Conservation (phyloP, 2,329 filamentous ascomycete genomes). For the Fusarium sp. region DNA sequence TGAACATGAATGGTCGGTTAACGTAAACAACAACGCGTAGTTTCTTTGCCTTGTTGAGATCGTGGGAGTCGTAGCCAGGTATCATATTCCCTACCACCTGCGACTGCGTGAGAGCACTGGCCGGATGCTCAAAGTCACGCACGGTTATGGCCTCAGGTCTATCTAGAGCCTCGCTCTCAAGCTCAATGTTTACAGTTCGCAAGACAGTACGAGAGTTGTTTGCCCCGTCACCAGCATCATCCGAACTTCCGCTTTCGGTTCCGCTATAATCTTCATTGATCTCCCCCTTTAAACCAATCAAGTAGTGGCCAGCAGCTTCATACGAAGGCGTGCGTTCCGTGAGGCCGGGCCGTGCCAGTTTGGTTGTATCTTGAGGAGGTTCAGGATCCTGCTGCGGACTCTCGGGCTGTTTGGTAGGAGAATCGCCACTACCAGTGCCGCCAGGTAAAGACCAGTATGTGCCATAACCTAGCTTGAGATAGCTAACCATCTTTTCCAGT, state of each 20-base stretch:
- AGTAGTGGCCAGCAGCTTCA: constrained; percentile 60
- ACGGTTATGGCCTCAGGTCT: constrained; percentile 56
- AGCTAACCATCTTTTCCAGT: constrained; percentile 67
- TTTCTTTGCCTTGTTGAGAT: constrained; percentile 63
- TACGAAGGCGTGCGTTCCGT: constrained; percentile 35
- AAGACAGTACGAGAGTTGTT: constrained; percentile 66
- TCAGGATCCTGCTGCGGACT: constrained; percentile 23
- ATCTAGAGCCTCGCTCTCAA: constrained; percentile 55
- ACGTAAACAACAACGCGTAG: constrained; percentile 78
- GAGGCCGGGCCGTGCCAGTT: constrained; percentile 14
- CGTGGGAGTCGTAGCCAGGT: constrained; percentile 51
- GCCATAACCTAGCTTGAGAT: constrained; percentile 73
- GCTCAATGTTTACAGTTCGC: constrained; percentile 73
- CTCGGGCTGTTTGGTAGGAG: constrained; percentile 23
- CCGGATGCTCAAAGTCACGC: constrained; percentile 54
- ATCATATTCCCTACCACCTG: constrained; percentile 48
- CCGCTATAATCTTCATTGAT: constrained; percentile 59
- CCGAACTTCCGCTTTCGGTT: constrained; percentile 44
- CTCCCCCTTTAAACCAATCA: constrained; percentile 75
- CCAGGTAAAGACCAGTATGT: constrained; percentile 68
- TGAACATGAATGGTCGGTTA: constrained; percentile 79
- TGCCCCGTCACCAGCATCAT: constrained; percentile 45
- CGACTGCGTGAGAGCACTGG: constrained; percentile 45
- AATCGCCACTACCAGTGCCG: constrained; percentile 18
- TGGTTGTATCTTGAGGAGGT: constrained; percentile 5